These are phyloP conservation scores for Ilyonectria destructans DNA, from an alignment of 2,329 filamentous ascomycete genomes.

Conservation along the genomic window DNA sequence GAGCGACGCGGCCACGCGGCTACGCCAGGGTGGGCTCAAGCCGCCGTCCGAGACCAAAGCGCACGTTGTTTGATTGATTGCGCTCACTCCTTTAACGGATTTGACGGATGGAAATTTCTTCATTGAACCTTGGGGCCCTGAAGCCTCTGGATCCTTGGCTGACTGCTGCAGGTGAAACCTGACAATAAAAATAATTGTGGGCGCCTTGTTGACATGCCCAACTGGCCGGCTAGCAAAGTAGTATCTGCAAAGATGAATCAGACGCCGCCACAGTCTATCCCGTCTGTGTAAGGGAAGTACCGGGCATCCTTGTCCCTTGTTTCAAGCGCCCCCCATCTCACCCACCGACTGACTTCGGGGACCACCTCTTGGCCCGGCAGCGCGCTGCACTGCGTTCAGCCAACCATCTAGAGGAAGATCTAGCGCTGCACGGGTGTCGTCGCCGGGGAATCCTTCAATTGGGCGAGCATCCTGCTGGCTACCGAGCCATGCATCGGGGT, in stretches of 20 bases:
- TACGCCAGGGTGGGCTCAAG: neutral
- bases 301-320: constrained; percentile 29
- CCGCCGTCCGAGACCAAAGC: constrained; percentile 8
- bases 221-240: neutral
- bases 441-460: constrained; percentile 25
- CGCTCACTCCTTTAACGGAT: neutral
- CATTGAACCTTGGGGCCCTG: neutral
- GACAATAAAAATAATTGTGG: neutral
- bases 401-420: constrained; percentile 39
- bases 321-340: constrained; percentile 35
- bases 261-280: constrained; percentile 9
- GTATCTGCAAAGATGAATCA: constrained; percentile 19
- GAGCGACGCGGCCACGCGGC: neutral
- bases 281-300: constrained; percentile 14
- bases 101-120: neutral
- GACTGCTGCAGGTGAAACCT: neutral
- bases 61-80: neutral
- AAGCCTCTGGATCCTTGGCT: neutral
- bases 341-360: constrained; percentile 34
- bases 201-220: neutral
- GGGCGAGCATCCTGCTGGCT: constrained; percentile 29
- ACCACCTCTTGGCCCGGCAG: constrained; percentile 31
- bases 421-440: constrained; percentile 36
- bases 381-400: constrained; percentile 36
- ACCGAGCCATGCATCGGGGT: constrained; percentile 31